These are phyloP conservation scores for Ceratobasidium theobromae DNA, from an alignment of 1,284 basidiomycete species.

Conservation along the genomic window DNA sequence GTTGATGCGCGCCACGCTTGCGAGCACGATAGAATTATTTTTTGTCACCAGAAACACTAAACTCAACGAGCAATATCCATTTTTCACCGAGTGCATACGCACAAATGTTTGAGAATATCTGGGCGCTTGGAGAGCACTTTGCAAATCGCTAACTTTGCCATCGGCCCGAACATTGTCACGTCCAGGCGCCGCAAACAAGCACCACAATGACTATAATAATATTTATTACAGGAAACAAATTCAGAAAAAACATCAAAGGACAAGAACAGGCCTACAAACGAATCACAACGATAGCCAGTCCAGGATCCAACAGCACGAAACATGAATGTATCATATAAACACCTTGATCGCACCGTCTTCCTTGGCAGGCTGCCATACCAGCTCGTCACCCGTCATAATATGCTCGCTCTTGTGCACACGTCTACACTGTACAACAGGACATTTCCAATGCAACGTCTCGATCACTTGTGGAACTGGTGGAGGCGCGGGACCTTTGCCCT, in stretches of 20 bases:
- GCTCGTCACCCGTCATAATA: neutral
- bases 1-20: too few relatives aligned
- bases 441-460: slow-evolving; percentile 4
- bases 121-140: too few relatives aligned
- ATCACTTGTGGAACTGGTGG: neutral
- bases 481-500: neutral
- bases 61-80: too few relatives aligned
- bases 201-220: neutral
- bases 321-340: neutral
- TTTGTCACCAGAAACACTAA: too few relatives aligned
- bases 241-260: too few relatives aligned
- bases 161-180: neutral
- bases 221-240: neutral
- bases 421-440: neutral
- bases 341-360: slow-evolving; percentile 1
- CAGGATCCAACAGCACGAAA: neutral
- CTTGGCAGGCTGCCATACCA: slow-evolving; percentile 5
- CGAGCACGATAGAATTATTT: too few relatives aligned
- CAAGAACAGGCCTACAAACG: neutral
- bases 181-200: neutral
- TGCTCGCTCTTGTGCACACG: slow-evolving; percentile 5
- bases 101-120: too few relatives aligned
- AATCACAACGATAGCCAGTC: neutral
- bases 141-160: too few relatives aligned
- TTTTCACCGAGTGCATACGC: too few relatives aligned